Percentiles rank a stretch among this genome's conserved stretches.
phyloP scores from a whole-genome alignment of 805 yeast genomes.

The Hanseniaspora clermontiae region DNA sequence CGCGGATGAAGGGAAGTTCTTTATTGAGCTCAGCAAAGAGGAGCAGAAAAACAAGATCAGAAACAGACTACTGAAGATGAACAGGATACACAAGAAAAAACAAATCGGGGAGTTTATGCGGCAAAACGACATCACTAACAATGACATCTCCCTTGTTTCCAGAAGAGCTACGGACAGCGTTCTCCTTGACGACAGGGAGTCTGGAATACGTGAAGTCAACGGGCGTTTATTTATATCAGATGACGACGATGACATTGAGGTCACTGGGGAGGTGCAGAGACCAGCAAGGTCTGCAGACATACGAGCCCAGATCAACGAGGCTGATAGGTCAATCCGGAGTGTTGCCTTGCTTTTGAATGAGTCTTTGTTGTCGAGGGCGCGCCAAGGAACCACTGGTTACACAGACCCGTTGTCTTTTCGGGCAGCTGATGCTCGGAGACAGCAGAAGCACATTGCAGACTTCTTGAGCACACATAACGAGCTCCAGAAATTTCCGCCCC shows the following conservation, averaged over 20 bases:
- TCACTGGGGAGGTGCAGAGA: background rate
- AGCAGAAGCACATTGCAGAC: no score
- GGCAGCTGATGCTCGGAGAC: no score
- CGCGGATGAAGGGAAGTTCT: background rate
- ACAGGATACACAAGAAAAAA: background rate
- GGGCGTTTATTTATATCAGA: background rate
- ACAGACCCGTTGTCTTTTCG: no score
- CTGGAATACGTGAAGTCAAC: background rate
- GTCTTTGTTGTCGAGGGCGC: no score
- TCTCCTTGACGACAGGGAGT: background rate
- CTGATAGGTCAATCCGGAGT: background rate
- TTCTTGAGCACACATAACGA: no score
- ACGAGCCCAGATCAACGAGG: background rate
- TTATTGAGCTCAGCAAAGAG: background rate
- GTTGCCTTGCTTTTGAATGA: no score
- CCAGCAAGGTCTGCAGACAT: no score
- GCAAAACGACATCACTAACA: background rate
- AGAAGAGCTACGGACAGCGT: conserved; percentile 13
- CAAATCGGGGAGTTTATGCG: background rate
- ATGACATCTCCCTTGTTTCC: conserved; percentile 3
- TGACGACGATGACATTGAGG: background rate
- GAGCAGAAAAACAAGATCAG: background rate
- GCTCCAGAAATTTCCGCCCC: conserved; percentile 1
- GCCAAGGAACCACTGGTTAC: no score
- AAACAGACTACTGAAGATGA: background rate